Evolutionary conservation across 306 rosid genomes (phyloP).

Genomic region (Lagenaria siceraria): DNA sequence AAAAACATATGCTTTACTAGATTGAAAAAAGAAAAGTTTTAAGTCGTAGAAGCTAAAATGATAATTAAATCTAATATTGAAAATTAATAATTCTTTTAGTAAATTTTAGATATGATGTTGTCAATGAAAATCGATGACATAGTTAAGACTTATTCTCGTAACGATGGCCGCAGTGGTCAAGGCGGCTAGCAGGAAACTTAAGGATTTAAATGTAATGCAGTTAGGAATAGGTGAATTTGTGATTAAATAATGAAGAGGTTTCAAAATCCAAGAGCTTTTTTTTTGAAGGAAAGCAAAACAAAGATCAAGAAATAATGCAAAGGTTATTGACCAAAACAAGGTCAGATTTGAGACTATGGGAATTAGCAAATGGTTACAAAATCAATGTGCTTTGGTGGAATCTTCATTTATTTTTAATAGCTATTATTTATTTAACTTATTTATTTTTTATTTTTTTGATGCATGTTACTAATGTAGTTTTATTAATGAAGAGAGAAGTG

Average conservation of each 20-base stretch:
- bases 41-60: too few relatives aligned
- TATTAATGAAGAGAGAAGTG: too few relatives aligned
- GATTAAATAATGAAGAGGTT: neutral
- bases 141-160: neutral
- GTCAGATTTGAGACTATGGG: neutral
- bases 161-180: neutral
- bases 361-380: neutral
- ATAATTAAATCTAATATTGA: too few relatives aligned
- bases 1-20: too few relatives aligned
- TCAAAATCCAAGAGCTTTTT: neutral
- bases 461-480: too few relatives aligned
- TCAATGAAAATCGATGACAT: neutral
- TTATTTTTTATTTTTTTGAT: neutral
- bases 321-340: neutral
- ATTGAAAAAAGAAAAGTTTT: too few relatives aligned
- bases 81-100: too few relatives aligned
- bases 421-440: neutral
- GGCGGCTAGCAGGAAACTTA: neutral
- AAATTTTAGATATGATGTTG: too few relatives aligned
- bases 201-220: neutral
- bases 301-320: neutral
- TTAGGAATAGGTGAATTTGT: neutral
- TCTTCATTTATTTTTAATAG: neutral
- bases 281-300: neutral
- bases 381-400: neutral